Percentiles rank a stretch among this genome's conserved stretches.
Evolutionary conservation across 1,284 basidiomycete genomes (phyloP).

Genomic region (Cystobasidiaceae sp.): DNA sequence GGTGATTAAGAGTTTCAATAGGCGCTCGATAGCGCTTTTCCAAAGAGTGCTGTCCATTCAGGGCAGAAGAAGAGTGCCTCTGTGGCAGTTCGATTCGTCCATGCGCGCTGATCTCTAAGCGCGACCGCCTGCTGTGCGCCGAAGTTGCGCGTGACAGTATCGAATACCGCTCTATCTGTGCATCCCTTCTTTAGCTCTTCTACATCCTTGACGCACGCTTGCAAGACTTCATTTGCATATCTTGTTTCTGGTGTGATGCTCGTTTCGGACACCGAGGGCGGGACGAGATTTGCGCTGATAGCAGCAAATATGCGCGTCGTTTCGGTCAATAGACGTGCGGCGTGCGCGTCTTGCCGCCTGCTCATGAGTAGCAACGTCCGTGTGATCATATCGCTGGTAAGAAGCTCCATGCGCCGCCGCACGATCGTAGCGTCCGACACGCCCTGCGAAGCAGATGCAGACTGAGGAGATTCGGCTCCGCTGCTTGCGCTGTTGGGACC

Average conservation of each 20-base stretch:
- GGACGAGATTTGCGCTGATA: conserved; percentile 34
- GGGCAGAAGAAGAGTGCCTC: conserved; percentile 78
- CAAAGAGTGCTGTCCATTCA: conserved; percentile 27
- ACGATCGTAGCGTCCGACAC: conserved; percentile 73
- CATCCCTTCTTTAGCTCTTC: conserved; percentile 76
- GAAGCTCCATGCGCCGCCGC: conserved; percentile 84
- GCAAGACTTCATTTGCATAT: conserved; percentile 33
- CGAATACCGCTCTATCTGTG: conserved; percentile 82
- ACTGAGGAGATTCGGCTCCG: conserved; percentile 30
- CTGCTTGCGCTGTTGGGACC: too few species aligned
- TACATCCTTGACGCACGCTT: conserved; percentile 71
- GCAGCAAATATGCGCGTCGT: conserved; percentile 70
- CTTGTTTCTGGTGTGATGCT: conserved; percentile 64
- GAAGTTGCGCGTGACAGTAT: conserved; percentile 76
- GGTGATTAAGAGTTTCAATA: too few species aligned
- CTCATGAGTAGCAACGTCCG: conserved; percentile 82
- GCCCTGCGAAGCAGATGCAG: conserved; percentile 41
- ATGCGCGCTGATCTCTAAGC: conserved; percentile 82
- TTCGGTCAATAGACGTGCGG: conserved; percentile 78
- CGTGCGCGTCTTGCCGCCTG: conserved; percentile 75
- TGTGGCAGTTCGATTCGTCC: conserved; percentile 78
- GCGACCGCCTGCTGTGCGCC: conserved; percentile 92
- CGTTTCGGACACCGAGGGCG: conserved; percentile 51
- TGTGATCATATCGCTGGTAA: conserved; percentile 90
- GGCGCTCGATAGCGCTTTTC: not conserved